phyloP scores from a whole-genome alignment of 2,329 filamentous ascomycete species.

The Exophiala lecanii-corni region DNA sequence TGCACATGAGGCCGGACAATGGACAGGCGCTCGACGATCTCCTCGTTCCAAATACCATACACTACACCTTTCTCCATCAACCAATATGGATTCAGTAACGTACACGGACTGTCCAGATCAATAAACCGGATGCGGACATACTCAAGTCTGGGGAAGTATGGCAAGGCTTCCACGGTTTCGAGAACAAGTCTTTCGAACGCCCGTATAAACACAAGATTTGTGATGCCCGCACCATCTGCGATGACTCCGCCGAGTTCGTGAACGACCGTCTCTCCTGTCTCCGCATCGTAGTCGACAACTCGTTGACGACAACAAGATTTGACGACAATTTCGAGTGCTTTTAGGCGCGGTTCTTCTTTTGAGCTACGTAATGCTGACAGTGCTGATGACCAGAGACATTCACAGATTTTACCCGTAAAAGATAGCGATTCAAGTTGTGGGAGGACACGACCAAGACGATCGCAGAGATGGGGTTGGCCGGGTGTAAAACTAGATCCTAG shows the following conservation, averaged over 20 bases:
- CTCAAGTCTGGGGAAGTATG: conserved; percentile 52
- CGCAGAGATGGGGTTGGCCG: conserved; percentile 57
- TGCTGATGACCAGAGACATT: conserved; percentile 60
- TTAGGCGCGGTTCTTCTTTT: conserved; percentile 44
- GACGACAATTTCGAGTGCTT: conserved; percentile 66
- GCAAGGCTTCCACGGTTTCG: conserved; percentile 57
- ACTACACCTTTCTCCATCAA: conserved; percentile 57
- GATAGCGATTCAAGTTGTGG: conserved; percentile 63
- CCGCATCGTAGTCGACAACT: conserved; percentile 19
- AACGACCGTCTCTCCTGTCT: conserved; percentile 21
- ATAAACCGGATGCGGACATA: conserved; percentile 70
- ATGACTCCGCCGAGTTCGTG: conserved; percentile 34
- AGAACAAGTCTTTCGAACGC: conserved; percentile 67
- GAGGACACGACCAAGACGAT: conserved; percentile 56
- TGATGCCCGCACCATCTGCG: conserved; percentile 66
- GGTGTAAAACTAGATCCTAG: conserved; percentile 38
- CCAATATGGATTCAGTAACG: conserved; percentile 69
- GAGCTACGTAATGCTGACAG: conserved; percentile 47
- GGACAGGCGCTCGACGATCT: conserved; percentile 58
- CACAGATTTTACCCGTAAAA: conserved; percentile 69
- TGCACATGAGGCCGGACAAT: conserved; percentile 54
- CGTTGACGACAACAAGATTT: conserved; percentile 65
- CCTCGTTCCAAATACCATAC: conserved; percentile 68
- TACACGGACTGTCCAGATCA: conserved; percentile 67
- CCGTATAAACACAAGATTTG: conserved; percentile 66